Percentiles rank a stretch among this genome's conserved stretches.
Evolutionary conservation across 192 early-diverging fungal genomes (phyloP).

Genomic region (Rhizophagus prolifer): DNA sequence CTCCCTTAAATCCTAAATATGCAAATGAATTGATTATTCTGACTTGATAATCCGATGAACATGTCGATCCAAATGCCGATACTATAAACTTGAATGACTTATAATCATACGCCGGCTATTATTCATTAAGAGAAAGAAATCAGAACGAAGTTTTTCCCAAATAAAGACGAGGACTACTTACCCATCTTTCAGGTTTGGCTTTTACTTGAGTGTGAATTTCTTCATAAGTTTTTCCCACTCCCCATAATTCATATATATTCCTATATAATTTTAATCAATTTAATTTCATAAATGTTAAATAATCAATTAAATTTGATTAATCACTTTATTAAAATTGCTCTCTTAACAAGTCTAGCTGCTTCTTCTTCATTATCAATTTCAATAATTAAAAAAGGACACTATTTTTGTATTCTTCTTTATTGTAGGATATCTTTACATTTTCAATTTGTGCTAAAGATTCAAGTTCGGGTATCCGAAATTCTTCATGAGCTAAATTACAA

Average conservation of each 20-base stretch:
- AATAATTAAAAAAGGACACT: slow-evolving; percentile 82
- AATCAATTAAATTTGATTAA: neutral
- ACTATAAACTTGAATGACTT: slow-evolving; percentile 77
- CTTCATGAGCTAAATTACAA: slow-evolving; percentile 45
- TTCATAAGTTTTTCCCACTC: slow-evolving; percentile 57
- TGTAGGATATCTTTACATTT: slow-evolving; percentile 64
- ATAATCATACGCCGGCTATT: slow-evolving; percentile 4
- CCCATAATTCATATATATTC: slow-evolving; percentile 79
- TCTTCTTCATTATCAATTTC: slow-evolving; percentile 65
- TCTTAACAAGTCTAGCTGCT: slow-evolving; percentile 70
- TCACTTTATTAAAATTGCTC: slow-evolving; percentile 85
- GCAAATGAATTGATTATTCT: slow-evolving; percentile 79
- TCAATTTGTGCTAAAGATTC: slow-evolving; percentile 79
- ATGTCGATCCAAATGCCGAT: slow-evolving; percentile 72
- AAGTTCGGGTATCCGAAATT: slow-evolving; percentile 83
- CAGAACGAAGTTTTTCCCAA: neutral
- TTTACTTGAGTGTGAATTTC: slow-evolving; percentile 61
- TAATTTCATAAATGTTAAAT: neutral
- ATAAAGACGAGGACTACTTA: slow-evolving; percentile 25
- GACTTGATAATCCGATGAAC: slow-evolving; percentile 71
- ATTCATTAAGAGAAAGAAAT: neutral
- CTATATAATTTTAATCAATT: slow-evolving; percentile 38
- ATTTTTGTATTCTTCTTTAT: slow-evolving; percentile 57
- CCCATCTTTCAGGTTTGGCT: slow-evolving; percentile 59
- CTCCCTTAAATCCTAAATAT: slow-evolving; percentile 82